Evolutionary conservation across 768 basidiomycete species (phyloP), one percentile per base, ranked within the genome.

Genomic region (Lyophyllum atratum): DNA sequence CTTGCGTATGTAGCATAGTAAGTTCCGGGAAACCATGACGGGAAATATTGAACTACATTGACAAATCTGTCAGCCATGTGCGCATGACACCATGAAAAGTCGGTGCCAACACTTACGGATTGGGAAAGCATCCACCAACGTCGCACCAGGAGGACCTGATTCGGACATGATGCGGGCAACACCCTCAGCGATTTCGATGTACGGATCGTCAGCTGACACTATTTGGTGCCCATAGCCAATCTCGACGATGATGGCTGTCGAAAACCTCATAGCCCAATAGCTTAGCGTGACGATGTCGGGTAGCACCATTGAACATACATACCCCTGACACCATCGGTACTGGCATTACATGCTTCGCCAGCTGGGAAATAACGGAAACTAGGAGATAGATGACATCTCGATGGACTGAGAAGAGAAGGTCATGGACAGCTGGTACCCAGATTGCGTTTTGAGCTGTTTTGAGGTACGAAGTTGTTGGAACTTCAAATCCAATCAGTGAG

Each of bases 141-240:
- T 67, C 15, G 29, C 49, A 5, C 67, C 68, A 9, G 58, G 63
- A 28, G 53, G 53, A n/a, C 65, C 68, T 4, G 59, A 40, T 34
- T 63, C 31, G 21, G 45, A 43, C 19, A 52, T 21, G n/a, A 49
- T 25, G 40, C 40, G 15, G 12, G 55, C 48, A 39, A 46, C 37
- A 46, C 68, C 60, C 40, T 64, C 60, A 14, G 60, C 58, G 2
- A 63, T 56, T 24, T 55, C 54, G 25, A 66, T 49, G 52, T 67
- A 66, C n/a, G 52, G 55, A 44, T 72, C 69, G 31, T 72, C 54
- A n/a, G 66, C 59, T 14, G 64, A 54, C 4, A 45, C 25, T 19
- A 70, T 62, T 59, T 55, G 46, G 47, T 72, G 67, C 12, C 70
- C 69, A 39, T 61, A 67, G 14, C 59, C 54, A 7, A 65, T 55